Conservation (phyloP, 495 filamentous ascomycete genomes). For the Annulohypoxylon stygium region DNA sequence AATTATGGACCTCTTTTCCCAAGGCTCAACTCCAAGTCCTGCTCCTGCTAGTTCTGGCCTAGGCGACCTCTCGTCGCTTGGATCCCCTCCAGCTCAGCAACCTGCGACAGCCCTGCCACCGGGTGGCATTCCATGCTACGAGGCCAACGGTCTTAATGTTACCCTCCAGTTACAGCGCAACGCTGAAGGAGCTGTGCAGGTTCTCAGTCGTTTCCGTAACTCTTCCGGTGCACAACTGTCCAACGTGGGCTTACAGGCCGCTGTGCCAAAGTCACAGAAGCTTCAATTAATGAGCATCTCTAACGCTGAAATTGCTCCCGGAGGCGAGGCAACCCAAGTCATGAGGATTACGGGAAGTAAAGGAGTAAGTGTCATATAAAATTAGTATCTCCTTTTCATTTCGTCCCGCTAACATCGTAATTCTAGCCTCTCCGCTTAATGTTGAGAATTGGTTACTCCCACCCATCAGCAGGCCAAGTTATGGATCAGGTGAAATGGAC, state of each 20-base stretch:
- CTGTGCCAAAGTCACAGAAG: conserved; percentile 95
- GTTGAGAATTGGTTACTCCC: conserved; percentile 84
- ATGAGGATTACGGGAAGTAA: conserved; percentile 87
- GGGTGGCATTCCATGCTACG: conserved; percentile 77
- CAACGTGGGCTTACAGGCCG: conserved; percentile 86
- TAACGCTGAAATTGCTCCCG: conserved; percentile 77
- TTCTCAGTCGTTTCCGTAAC: conserved; percentile 87
- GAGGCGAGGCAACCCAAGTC: conserved; percentile 85
- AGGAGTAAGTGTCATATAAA: conserved; percentile 75
- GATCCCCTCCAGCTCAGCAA: conserved; percentile 64
- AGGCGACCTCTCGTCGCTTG: conserved; percentile 60
- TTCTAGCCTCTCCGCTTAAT: conserved; percentile 75
- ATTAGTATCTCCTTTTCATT: conserved; percentile 18
- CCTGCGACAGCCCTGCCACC: conserved; percentile 57
- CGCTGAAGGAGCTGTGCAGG: conserved; percentile 76
- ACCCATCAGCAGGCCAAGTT: conserved; percentile 74
- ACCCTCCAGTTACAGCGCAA: conserved; percentile 85
- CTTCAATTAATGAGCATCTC: conserved; percentile 90
- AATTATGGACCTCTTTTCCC: conserved; percentile 88
- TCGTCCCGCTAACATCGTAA: conserved; percentile 47
- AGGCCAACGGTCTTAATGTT: conserved; percentile 85
- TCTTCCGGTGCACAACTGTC: conserved; percentile 74
- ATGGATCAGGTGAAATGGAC: conserved; percentile 97
- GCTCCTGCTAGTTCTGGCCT: conserved; percentile 61
- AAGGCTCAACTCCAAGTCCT: conserved; percentile 52